Evolutionary conservation across 2,329 filamentous ascomycete genomes (phyloP).

Genomic region (Aspergillus hiratsukae): DNA sequence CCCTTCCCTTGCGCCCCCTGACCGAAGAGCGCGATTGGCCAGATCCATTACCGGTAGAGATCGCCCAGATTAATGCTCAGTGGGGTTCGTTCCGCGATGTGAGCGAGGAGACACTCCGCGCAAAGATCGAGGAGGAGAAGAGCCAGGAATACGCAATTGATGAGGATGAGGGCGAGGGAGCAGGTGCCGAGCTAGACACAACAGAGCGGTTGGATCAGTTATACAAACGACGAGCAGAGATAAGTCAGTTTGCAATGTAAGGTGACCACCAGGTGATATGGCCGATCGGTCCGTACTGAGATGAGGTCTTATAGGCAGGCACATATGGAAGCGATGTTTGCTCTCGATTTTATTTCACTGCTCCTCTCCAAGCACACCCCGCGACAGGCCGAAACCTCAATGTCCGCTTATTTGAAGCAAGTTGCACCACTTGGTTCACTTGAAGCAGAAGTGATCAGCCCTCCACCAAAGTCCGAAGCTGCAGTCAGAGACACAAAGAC

Average conservation of each 20-base stretch:
- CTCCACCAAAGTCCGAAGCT: constrained; percentile 55
- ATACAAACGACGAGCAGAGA: constrained; percentile 43
- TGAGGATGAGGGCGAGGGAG: constrained; percentile 37
- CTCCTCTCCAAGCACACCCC: constrained; percentile 78
- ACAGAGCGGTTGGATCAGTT: constrained; percentile 39
- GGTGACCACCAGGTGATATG: constrained; percentile 7
- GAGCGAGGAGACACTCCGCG: constrained; percentile 66
- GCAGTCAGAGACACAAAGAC: constrained; percentile 51
- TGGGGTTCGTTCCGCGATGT: constrained; percentile 78
- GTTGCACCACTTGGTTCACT: constrained; percentile 70
- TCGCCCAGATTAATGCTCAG: constrained; percentile 72
- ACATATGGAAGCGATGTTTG: constrained; percentile 53
- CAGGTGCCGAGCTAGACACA: constrained; percentile 29
- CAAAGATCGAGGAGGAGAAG: constrained; percentile 57
- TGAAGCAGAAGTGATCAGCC: constrained; percentile 61
- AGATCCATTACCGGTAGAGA: constrained; percentile 66
- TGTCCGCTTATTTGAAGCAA: constrained; percentile 67
- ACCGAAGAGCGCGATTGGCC: constrained; percentile 45
- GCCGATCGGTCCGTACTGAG: constrained; percentile 4
- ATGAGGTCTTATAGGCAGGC: constrained; percentile 31
- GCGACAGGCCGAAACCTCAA: constrained; percentile 62
- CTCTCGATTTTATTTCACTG: constrained; percentile 78
- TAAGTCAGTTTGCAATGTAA: constrained; percentile 41
- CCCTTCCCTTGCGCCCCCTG: constrained; percentile 60
- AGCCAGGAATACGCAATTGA: constrained; percentile 47